A percentile compares a stretch with the other conserved stretches of the same genome.
These are phyloP conservation scores for Camellia granthamiana DNA, from an alignment of 148 eudicot species.

Conservation along the genomic window DNA sequence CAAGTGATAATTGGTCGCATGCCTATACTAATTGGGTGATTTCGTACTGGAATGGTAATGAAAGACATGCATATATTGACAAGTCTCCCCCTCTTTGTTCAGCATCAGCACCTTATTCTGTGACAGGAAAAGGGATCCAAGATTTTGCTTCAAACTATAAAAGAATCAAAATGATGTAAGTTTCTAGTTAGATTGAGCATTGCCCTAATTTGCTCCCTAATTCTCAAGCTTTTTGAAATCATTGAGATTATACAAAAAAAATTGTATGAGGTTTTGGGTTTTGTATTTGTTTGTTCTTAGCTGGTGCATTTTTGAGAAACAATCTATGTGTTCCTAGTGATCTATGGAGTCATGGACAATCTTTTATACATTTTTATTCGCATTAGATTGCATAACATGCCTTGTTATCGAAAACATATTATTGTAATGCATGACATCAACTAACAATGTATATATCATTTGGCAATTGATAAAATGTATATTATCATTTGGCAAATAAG, in stretches of 20 bases:
- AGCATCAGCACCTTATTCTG: conserved; percentile 68
- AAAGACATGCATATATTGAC: conserved; percentile 71
- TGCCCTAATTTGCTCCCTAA: neutral
- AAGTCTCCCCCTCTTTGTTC: conserved; percentile 81
- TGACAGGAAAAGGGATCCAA: conserved; percentile 73
- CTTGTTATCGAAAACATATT: too few relatives aligned
- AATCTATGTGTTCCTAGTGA: too few relatives aligned
- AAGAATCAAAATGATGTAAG: conserved; percentile 59
- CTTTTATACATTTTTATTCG: too few relatives aligned
- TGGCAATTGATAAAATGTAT: too few relatives aligned
- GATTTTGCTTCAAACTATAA: conserved; percentile 55
- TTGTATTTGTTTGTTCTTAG: neutral
- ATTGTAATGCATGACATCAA: too few relatives aligned
- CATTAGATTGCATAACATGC: too few relatives aligned
- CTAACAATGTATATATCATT: too few relatives aligned
- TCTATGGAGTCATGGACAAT: too few relatives aligned
- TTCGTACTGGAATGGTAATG: conserved; percentile 77
- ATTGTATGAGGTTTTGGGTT: neutral
- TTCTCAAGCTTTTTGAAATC: neutral
- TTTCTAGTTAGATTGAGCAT: conserved; percentile 2
- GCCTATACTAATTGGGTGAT: conserved; percentile 85
- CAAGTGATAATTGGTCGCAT: conserved; percentile 98
- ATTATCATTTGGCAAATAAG: too few relatives aligned
- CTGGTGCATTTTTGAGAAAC: neutral
- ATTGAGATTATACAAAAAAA: neutral